phyloP scores from a whole-genome alignment of 768 basidiomycete species.

The Rhizopogon sp. region DNA sequence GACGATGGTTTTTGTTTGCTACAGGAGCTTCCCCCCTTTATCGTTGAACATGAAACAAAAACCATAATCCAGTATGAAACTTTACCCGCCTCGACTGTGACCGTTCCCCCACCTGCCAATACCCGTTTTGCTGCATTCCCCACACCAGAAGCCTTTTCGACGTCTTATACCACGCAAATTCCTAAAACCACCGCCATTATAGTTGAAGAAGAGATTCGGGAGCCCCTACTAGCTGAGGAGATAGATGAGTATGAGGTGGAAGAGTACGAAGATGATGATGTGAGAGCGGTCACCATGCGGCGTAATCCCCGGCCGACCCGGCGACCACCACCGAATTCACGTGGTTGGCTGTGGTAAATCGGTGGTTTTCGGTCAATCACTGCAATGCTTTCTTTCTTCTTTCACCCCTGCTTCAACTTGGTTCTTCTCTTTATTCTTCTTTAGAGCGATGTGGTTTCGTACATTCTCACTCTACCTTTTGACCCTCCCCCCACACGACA shows the following conservation, averaged over 20 bases:
- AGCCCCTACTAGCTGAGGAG: constrained; percentile 32
- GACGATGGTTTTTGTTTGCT: constrained; percentile 22
- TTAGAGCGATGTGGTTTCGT: constrained; percentile 8
- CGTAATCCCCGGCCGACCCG: constrained; percentile 41
- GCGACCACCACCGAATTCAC: constrained; percentile 36
- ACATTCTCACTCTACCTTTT: background rate
- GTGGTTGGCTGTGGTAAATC: constrained; percentile 55
- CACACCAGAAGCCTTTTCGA: constrained; percentile 56
- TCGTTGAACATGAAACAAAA: constrained; percentile 57
- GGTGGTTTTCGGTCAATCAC: constrained; percentile 24
- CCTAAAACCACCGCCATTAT: constrained; percentile 75
- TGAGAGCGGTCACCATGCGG: constrained; percentile 34
- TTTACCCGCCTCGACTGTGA: constrained; percentile 56
- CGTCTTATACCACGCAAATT: constrained; percentile 54
- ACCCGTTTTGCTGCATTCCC: constrained; percentile 74
- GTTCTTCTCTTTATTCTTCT: constrained; percentile 1
- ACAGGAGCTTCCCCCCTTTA: constrained; percentile 38
- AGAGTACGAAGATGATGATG: constrained; percentile 40
- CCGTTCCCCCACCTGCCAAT: constrained; percentile 71
- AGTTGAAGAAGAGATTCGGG: constrained; percentile 51
- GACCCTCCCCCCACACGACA: constrained; percentile 15
- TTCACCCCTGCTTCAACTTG: constrained; percentile 17
- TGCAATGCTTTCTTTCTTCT: constrained; percentile 30
- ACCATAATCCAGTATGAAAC: constrained; percentile 49
- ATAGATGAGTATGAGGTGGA: constrained; percentile 30